Evolutionary conservation across 768 basidiomycete genomes (phyloP), one percentile per base, ranked within the genome.

Genomic region (Termitomyces heimii): DNA sequence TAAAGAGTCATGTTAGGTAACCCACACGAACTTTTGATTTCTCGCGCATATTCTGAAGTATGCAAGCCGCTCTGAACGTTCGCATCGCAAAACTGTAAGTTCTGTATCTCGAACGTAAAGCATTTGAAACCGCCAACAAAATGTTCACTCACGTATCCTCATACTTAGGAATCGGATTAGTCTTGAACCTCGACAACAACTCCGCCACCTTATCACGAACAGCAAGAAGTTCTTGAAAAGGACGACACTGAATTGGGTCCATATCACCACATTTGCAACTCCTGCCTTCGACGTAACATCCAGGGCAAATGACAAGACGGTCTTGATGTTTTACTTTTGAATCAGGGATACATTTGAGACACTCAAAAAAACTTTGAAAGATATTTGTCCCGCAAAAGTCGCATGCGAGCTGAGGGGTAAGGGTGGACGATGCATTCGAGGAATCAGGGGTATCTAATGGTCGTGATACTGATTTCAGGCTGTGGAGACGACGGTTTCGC

Each of bases 371-470:
- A 59, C 86, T 85, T 61, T 90, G 85, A 61, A 92, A 93, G 58
- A 94, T 81, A 63, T 94, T 91, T 2, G 81, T 81, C 16, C 83
- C 85, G 62, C 92, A 94, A 66, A 89, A 92, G 64, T 92, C 89
- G 64, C 92, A 93, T 9, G 65, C 71, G 39, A 80, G 73, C 18
- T 74, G 66, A 31, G 62, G 55, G 4, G 68, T 62, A 6, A 65
- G 56, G n/a, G 66, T 39, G 1, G 29, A 50, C 18, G 24, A 14
- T 7, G 51, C 7, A 20, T n/a, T 40, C 4, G 56, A 56, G 44
- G 54, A 40, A 47, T 22, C 43, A 20, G 20, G 34, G 2, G 35
- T 10, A 50, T 35, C 16, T 6, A 26, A 10, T 44, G 10, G 55
- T 37, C 10, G 53, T 56, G 49, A 39, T 35, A 3, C 13, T 12